A percentile compares a stretch with the other conserved stretches of the same genome.
phyloP scores from a whole-genome alignment of 78 protist genomes.

The Carpediemonas membranifera region DNA sequence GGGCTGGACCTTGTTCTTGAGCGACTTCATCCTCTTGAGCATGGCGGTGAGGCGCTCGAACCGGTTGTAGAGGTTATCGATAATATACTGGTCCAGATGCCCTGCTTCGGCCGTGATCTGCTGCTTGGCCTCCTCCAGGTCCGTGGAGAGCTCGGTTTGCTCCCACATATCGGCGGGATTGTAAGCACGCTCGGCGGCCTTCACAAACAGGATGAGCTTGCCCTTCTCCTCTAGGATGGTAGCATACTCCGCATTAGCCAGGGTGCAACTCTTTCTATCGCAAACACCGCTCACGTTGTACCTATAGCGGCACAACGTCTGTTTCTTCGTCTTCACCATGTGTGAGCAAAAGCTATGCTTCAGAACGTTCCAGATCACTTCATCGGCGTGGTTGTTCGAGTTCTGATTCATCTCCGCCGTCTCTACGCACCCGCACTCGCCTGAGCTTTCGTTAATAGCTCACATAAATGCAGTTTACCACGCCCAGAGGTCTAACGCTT shows the following conservation, averaged over 20 bases:
- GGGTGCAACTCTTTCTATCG: slow-evolving; percentile 6
- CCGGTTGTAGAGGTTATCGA: slow-evolving; percentile 5
- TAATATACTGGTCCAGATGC: too few species aligned
- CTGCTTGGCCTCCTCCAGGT: neutral
- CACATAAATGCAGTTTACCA: too few species aligned
- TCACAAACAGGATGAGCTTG: slow-evolving; percentile 1
- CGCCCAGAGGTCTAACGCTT: too few species aligned
- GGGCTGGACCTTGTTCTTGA: neutral
- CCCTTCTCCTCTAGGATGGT: slow-evolving; percentile 23
- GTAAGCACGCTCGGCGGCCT: slow-evolving; percentile 13
- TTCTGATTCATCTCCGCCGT: too few species aligned
- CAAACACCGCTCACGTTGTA: slow-evolving; percentile 15
- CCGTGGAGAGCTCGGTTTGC: neutral
- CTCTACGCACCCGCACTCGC: too few species aligned
- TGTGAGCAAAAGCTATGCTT: slow-evolving; percentile 5
- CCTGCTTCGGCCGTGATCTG: too few species aligned
- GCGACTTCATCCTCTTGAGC: neutral
- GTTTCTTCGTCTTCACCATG: neutral
- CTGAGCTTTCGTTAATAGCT: too few species aligned
- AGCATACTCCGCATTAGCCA: slow-evolving; percentile 17
- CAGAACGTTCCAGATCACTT: slow-evolving; percentile 10
- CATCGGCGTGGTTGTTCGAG: too few species aligned
- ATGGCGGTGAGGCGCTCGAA: neutral
- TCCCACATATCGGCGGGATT: slow-evolving; percentile 16
- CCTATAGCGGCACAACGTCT: slow-evolving; percentile 5